Base-by-base conservation (phyloP, 306 rosid genomes). In the Vigna unguiculata region DNA sequence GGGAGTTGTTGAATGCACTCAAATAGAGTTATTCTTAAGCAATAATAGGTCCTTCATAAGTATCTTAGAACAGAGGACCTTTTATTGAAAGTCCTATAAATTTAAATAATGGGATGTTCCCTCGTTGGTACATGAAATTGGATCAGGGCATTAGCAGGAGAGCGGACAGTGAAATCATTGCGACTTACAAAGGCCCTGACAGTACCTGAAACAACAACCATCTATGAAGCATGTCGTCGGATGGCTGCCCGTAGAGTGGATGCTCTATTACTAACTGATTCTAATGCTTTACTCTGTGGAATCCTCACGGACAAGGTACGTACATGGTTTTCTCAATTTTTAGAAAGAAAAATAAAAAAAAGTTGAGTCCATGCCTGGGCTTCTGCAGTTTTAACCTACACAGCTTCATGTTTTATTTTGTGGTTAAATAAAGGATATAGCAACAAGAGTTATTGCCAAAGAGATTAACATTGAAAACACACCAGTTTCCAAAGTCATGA, bases 221-320 rank as follows among this genome's bases (percentile, higher is more conserved):
- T 96, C 58, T 85, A 75, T 58, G 99, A 93, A 77, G 99, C 97
- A 22, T 96, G 99, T 80, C 96, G 87, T 21, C 90, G 97, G 69
- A 96, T 96, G 99, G 93, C 97, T 86, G 91, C 94, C 55, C 97
- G 96, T 72, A 93, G 95, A 78, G 96, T 91, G 75, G 98, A 96
- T 86, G 98, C 99, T 67, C 62, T 96, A 74, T 87, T 96, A 78
- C 84, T 96, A 25, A 96, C 97, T 9, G 99, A 96, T 80, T 87
- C 98, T 13, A 93, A 91, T 85, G 99, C 86, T 57, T 85, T 96
- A 86, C 98, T 96, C 61, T 91, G 88, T 83, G 99, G 99, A 76
- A 96, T 96, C 84, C 98, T 96, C 75, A 96, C 99, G 0, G 99
- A 93, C 89, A 96, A 92, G 98, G 99, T 91, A 78, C 69, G 62